Percentiles rank a stretch among this genome's conserved stretches.
Evolutionary conservation across 2,329 filamentous ascomycete species (phyloP).

Genomic region (Calycina herbarum): DNA sequence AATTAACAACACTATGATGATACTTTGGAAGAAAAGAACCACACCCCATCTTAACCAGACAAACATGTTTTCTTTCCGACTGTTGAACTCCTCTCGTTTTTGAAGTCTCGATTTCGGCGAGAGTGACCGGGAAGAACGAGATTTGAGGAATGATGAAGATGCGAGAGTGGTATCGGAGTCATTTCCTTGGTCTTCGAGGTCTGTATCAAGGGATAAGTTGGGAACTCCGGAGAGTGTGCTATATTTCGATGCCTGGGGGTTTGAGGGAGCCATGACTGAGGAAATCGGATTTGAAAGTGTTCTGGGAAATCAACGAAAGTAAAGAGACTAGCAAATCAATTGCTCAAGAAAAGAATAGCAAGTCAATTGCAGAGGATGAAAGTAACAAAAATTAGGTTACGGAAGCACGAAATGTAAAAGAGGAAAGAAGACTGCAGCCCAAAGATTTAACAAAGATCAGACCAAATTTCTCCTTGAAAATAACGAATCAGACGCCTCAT

Average conservation of each 20-base stretch:
- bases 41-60: constrained; percentile 35
- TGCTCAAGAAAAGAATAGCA: constrained; percentile 13
- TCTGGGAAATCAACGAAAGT: neutral
- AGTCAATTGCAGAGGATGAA: constrained; percentile 4
- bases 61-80: constrained; percentile 21
- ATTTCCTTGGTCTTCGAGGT: constrained; percentile 25
- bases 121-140: constrained; percentile 7
- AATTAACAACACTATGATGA: constrained; percentile 35
- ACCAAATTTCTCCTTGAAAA: no score
- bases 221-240: neutral
- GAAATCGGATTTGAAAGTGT: constrained; percentile 1
- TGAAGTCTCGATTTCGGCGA: constrained; percentile 15
- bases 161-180: constrained; percentile 34
- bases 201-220: constrained; percentile 8
- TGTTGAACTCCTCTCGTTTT: constrained; percentile 16
- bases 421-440: neutral
- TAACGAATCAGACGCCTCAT: neutral
- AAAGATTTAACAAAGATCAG: neutral
- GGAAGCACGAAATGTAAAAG: neutral
- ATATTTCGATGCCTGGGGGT: neutral
- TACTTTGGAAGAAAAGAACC: constrained; percentile 31
- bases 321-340: constrained; percentile 11
- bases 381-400: constrained; percentile 4
- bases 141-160: constrained; percentile 26
- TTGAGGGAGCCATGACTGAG: constrained; percentile 10